These are phyloP conservation scores for Talaromyces borbonicus DNA, from an alignment of 495 filamentous ascomycete genomes.

Conservation along the genomic window DNA sequence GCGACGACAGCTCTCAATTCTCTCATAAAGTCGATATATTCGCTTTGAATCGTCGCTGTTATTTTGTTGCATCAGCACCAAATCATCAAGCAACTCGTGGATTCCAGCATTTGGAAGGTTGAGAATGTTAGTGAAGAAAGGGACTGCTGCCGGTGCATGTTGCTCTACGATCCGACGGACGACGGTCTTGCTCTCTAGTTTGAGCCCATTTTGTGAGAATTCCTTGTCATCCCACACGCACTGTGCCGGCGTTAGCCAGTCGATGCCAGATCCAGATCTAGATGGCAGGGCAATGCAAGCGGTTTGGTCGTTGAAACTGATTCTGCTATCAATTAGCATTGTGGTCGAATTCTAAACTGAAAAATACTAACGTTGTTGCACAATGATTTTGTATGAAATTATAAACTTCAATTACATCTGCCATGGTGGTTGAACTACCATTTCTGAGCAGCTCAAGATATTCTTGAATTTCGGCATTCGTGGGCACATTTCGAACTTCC, in stretches of 20 bases:
- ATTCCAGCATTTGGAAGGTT: constrained; percentile 2
- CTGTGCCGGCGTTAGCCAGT: constrained; percentile 5
- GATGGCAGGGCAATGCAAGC: background rate
- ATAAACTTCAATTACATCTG: constrained; percentile 2
- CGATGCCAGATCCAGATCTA: background rate
- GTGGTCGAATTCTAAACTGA: background rate
- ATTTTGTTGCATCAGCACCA: background rate
- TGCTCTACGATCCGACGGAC: constrained; percentile 2
- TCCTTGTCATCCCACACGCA: constrained; percentile 4
- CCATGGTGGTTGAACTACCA: background rate
- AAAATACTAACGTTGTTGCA: constrained; percentile 1
- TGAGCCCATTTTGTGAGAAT: constrained; percentile 3
- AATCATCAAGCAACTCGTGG: constrained; percentile 4
- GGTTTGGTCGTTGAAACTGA: background rate
- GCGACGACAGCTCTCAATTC: constrained; percentile 6
- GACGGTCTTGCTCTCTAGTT: constrained; percentile 4
- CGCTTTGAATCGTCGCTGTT: constrained; percentile 2
- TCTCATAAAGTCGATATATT: constrained; percentile 3
- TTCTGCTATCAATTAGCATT: constrained; percentile 1
- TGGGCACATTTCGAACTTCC: constrained; percentile 4
- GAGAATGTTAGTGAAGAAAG: constrained; percentile 3
- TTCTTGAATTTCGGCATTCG: constrained; percentile 5
- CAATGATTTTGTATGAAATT: constrained; percentile 1
- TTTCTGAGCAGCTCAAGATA: constrained; percentile 2
- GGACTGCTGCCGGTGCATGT: constrained; percentile 2